Evolutionary conservation across 495 filamentous ascomycete genomes (phyloP).

Genomic region (Penicillium dipodomyicola): DNA sequence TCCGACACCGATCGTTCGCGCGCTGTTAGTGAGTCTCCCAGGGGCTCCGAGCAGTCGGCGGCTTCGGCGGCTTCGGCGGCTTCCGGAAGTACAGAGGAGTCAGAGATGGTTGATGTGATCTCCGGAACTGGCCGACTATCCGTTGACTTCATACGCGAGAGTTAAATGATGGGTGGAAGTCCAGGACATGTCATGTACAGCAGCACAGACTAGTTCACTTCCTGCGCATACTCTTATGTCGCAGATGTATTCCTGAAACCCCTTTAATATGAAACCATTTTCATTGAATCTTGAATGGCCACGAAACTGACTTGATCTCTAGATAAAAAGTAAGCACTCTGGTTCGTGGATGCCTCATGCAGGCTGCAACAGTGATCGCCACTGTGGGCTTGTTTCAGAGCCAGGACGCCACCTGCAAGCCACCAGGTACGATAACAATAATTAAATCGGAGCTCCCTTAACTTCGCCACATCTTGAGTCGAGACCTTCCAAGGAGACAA

Average conservation of each 20-base stretch:
- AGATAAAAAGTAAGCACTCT: not conserved
- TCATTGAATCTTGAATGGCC: not conserved
- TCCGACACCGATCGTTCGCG: not conserved
- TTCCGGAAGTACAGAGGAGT: not conserved
- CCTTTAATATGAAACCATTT: not conserved
- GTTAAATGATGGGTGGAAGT: not conserved
- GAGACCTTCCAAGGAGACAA: not conserved
- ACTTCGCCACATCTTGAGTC: not conserved
- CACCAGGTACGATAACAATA: slow-evolving; percentile 11
- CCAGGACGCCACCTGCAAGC: slow-evolving; percentile 11
- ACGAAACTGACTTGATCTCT: not conserved
- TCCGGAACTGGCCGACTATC: not conserved
- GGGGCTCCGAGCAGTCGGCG: not conserved
- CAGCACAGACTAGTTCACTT: not conserved
- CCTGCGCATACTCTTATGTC: not conserved
- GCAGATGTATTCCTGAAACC: not conserved
- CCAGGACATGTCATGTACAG: not conserved
- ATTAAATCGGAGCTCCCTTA: not conserved
- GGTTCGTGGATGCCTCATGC: slow-evolving; percentile 1
- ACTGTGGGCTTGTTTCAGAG: slow-evolving; percentile 11
- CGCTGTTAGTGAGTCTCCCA: not conserved
- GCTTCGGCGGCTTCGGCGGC: not conserved
- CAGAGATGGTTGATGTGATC: not conserved
- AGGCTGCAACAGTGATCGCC: slow-evolving; percentile 3
- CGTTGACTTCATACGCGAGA: not conserved